phyloP scores from a whole-genome alignment of 768 basidiomycete species.

The Sporobolomyces phaffii region DNA sequence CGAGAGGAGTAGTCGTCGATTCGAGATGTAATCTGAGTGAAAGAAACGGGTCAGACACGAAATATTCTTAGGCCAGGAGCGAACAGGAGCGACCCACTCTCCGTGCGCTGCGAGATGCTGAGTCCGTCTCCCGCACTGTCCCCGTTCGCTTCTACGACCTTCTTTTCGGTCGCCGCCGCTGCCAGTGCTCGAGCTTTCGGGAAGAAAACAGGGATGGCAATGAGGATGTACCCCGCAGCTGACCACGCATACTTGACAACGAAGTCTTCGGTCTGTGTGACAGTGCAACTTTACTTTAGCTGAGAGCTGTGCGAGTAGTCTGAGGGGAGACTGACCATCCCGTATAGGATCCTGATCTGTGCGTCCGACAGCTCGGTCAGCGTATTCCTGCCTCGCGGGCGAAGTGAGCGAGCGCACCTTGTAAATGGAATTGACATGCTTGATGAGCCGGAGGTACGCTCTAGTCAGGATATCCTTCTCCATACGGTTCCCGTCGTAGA shows the following conservation, averaged over 20 bases:
- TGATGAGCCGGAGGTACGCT: conserved; percentile 72
- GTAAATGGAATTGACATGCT: conserved; percentile 86
- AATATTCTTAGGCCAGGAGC: too few species aligned
- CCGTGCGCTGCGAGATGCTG: conserved; percentile 54
- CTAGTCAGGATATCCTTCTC: conserved; percentile 74
- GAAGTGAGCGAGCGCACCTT: conserved; percentile 53
- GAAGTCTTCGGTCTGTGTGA: conserved; percentile 69
- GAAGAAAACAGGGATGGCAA: conserved; percentile 80
- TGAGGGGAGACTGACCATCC: conserved; percentile 51
- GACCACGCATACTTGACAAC: conserved; percentile 89
- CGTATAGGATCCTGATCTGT: conserved; percentile 81
- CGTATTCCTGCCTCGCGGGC: neutral
- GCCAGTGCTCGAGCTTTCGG: conserved; percentile 20
- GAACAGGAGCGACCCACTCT: conserved; percentile 52
- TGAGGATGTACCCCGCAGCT: conserved; percentile 81
- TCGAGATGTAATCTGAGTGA: conserved; percentile 74
- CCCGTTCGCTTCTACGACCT: neutral
- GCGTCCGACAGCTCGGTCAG: neutral
- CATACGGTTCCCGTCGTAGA: conserved; percentile 79
- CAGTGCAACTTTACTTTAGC: too few species aligned
- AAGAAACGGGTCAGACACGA: too few species aligned
- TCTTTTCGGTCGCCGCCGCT: neutral
- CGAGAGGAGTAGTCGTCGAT: conserved; percentile 78
- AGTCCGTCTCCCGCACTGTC: conserved; percentile 2
- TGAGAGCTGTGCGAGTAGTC: neutral